Conservation (phyloP, 371 early-diverging fungal genomes). For the Coemansia linderi region DNA sequence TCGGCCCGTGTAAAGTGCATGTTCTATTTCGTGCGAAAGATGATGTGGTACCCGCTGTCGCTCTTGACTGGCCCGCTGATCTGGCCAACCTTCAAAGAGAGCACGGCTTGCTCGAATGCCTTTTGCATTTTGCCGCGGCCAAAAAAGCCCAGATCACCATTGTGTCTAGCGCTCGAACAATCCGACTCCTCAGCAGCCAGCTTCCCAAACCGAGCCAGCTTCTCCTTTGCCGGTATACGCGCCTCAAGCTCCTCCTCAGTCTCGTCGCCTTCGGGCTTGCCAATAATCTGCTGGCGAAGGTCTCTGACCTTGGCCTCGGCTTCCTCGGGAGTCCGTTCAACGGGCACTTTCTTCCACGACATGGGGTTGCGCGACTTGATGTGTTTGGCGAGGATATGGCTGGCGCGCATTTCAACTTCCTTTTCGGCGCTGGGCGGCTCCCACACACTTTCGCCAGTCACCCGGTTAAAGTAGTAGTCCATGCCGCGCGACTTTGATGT, state of each 20-base stretch:
- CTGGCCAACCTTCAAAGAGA: conserved; percentile 81
- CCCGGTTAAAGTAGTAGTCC: conserved; percentile 85
- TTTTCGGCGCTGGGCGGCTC: conserved; percentile 63
- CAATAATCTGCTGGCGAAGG: conserved; percentile 62
- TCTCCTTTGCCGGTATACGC: conserved; percentile 16
- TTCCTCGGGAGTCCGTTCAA: conserved; percentile 86
- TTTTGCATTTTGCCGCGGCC: conserved; percentile 81
- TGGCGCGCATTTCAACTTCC: conserved; percentile 68
- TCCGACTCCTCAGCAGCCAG: conserved; percentile 81
- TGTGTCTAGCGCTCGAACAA: conserved; percentile 83
- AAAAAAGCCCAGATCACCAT: conserved; percentile 91
- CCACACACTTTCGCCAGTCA: conserved; percentile 81
- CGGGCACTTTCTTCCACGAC: conserved; percentile 84
- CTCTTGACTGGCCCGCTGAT: conserved; percentile 81
- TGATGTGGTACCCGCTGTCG: conserved; percentile 94
- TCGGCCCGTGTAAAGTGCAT: background rate
- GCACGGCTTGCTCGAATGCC: conserved; percentile 90
- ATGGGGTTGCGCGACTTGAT: conserved; percentile 81
- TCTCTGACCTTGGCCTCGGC: conserved; percentile 70
- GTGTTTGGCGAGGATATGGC: conserved; percentile 93
- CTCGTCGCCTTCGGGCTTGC: conserved; percentile 17
- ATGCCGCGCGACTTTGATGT: conserved; percentile 69
- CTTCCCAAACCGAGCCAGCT: conserved; percentile 63
- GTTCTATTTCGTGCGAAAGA: conserved; percentile 79
- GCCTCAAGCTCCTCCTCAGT: conserved; percentile 23